Evolutionary conservation across 2,329 filamentous ascomycete species (phyloP).

Genomic region (Cordyceps cateniannulata): DNA sequence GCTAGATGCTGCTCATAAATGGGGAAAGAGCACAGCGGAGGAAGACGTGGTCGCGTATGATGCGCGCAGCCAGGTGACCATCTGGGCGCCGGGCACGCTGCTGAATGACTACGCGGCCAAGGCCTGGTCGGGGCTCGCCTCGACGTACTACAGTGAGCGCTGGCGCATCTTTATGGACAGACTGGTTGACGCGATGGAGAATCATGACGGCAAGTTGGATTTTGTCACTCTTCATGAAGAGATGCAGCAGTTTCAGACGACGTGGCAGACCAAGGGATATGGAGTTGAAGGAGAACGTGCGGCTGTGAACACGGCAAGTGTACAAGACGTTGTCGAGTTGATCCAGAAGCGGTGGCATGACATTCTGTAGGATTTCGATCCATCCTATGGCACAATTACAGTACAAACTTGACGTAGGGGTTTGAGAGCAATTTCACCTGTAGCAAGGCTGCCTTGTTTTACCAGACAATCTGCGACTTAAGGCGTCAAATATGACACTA

Average conservation of each 20-base stretch:
- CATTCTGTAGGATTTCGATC: neutral
- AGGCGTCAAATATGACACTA: too few relatives aligned
- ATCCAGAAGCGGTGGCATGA: neutral
- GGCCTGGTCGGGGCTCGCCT: slow-evolving; percentile 40
- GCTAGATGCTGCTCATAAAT: slow-evolving; percentile 32
- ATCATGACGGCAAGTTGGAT: neutral
- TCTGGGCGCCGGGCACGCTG: slow-evolving; percentile 41
- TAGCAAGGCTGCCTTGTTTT: too few relatives aligned
- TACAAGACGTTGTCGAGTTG: neutral
- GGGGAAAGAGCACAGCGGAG: slow-evolving; percentile 19
- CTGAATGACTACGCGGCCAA: slow-evolving; percentile 45
- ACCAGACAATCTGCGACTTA: too few relatives aligned
- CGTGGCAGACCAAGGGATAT: slow-evolving; percentile 3
- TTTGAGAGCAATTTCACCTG: too few relatives aligned
- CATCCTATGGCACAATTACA: too few relatives aligned
- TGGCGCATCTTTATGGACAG: slow-evolving; percentile 41
- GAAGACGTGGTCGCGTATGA: slow-evolving; percentile 27
- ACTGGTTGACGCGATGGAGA: slow-evolving; percentile 18
- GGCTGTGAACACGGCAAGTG: neutral
- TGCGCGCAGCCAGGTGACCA: slow-evolving; percentile 43
- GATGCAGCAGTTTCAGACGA: neutral
- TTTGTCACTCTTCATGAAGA: neutral
- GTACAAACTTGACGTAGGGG: too few relatives aligned
- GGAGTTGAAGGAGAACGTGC: neutral
- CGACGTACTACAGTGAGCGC: slow-evolving; percentile 37